Evolutionary conservation across 1,139 yeast genomes (phyloP).

Genomic region (Magnusiomyces tetraspermus): DNA sequence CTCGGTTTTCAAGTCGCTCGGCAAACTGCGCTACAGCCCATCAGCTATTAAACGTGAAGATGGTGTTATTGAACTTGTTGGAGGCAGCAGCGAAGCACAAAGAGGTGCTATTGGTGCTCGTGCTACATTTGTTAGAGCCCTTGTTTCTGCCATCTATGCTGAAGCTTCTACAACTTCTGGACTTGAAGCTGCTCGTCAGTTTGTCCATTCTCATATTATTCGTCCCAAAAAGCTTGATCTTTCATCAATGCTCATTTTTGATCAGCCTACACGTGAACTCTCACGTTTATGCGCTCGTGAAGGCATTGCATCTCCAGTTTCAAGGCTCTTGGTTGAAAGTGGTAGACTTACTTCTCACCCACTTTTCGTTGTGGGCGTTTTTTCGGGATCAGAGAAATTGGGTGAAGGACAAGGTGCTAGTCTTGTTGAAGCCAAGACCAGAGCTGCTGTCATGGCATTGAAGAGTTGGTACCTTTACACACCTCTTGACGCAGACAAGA

Average conservation of each 20-base stretch:
- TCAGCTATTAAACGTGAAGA: conserved; percentile 29
- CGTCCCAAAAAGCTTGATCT: conserved; percentile 65
- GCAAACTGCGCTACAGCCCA: conserved; percentile 28
- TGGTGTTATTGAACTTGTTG: conserved; percentile 35
- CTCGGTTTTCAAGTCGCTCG: conserved; percentile 20
- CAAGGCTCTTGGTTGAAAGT: conserved; percentile 82
- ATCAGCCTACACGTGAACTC: conserved; percentile 79
- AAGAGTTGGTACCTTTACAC: conserved; percentile 87
- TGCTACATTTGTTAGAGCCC: conserved; percentile 45
- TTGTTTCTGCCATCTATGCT: conserved; percentile 37
- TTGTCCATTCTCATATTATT: conserved; percentile 63
- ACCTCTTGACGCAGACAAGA: conserved; percentile 46
- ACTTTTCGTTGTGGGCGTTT: conserved; percentile 84
- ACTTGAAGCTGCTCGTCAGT: conserved; percentile 49
- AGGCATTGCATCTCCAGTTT: conserved; percentile 63
- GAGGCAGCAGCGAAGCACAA: conserved; percentile 27
- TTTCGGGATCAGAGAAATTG: conserved; percentile 68
- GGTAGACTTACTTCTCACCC: conserved; percentile 84
- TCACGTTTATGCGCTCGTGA: conserved; percentile 71
- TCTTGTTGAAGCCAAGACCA: conserved; percentile 79
- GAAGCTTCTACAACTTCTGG: conserved; percentile 34
- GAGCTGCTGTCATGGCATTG: conserved; percentile 86
- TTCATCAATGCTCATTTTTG: conserved; percentile 64
- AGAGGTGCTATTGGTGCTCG: conserved; percentile 34
- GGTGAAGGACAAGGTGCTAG: conserved; percentile 97